Evolutionary conservation across 768 basidiomycete genomes (phyloP).

Genomic region (Podaxis sp.): DNA sequence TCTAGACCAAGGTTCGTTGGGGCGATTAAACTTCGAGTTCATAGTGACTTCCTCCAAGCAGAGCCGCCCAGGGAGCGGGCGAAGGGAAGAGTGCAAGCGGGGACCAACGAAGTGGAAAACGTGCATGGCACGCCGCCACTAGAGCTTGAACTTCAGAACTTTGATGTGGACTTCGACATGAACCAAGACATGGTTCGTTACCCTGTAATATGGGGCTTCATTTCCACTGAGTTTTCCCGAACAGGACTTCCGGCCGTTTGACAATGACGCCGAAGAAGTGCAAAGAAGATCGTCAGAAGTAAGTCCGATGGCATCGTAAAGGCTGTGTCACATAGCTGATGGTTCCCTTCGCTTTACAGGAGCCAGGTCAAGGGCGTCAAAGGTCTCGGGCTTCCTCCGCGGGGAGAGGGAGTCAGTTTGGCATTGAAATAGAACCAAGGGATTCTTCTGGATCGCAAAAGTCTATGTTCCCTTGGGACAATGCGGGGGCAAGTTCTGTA

Average conservation of each 20-base stretch:
- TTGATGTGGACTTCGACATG: constrained; percentile 1
- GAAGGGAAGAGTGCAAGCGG: neutral
- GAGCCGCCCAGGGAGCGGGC: constrained; percentile 1
- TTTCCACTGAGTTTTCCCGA: neutral
- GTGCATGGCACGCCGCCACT: neutral
- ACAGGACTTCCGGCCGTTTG: neutral
- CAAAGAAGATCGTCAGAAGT: constrained; percentile 20
- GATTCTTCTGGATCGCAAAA: constrained; percentile 54
- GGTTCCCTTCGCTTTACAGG: constrained; percentile 39
- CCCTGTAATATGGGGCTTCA: neutral
- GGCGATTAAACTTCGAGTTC: neutral
- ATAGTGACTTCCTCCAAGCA: neutral
- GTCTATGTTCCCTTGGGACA: constrained; percentile 82
- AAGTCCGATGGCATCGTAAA: constrained; percentile 30
- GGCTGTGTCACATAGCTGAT: neutral
- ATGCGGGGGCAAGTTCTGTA: constrained; percentile 68
- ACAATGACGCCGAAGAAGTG: neutral
- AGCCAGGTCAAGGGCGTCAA: constrained; percentile 85
- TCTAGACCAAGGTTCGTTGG: neutral
- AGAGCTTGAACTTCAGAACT: neutral
- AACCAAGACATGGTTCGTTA: constrained; percentile 10
- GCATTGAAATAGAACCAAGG: constrained; percentile 38
- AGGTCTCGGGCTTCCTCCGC: constrained; percentile 56
- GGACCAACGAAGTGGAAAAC: neutral
- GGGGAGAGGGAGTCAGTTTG: constrained; percentile 47